Evolutionary conservation across 495 filamentous ascomycete species (phyloP).

Genomic region (Neurospora pannonica): DNA sequence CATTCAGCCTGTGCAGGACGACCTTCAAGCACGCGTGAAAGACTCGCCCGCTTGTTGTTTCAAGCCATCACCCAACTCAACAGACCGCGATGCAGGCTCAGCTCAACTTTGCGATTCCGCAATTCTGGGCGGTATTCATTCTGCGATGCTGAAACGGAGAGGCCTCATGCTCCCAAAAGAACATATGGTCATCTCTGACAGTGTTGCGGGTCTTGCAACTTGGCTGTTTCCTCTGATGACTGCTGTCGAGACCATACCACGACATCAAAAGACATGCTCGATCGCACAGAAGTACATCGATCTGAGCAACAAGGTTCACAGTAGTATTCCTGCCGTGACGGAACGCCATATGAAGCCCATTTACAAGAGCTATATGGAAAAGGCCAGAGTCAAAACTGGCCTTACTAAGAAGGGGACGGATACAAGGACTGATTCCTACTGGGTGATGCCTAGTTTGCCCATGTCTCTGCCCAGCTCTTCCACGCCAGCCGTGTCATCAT

Average conservation of each 20-base stretch:
- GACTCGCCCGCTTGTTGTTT: neutral
- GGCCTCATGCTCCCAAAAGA: neutral
- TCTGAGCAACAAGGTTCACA: neutral
- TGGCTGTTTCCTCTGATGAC: neutral
- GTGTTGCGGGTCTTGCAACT: neutral
- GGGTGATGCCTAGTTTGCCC: too few relatives aligned
- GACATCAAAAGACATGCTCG: neutral
- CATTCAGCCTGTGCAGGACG: neutral
- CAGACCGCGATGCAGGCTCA: too few relatives aligned
- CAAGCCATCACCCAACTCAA: neutral
- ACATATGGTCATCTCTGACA: neutral
- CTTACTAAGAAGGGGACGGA: neutral
- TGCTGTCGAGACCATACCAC: neutral
- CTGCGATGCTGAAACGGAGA: neutral
- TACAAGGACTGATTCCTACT: too few relatives aligned
- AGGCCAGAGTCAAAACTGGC: neutral
- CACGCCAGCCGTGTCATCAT: too few relatives aligned
- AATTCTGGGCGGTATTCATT: neutral
- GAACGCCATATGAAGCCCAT: neutral
- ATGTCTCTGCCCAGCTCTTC: too few relatives aligned
- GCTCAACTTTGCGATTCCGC: neutral
- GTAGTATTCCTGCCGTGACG: neutral
- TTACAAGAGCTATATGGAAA: neutral
- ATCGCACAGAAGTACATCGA: neutral
- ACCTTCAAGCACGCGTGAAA: neutral